phyloP scores from a whole-genome alignment of 495 filamentous ascomycete genomes.

The Aspergillus mulundensis region DNA sequence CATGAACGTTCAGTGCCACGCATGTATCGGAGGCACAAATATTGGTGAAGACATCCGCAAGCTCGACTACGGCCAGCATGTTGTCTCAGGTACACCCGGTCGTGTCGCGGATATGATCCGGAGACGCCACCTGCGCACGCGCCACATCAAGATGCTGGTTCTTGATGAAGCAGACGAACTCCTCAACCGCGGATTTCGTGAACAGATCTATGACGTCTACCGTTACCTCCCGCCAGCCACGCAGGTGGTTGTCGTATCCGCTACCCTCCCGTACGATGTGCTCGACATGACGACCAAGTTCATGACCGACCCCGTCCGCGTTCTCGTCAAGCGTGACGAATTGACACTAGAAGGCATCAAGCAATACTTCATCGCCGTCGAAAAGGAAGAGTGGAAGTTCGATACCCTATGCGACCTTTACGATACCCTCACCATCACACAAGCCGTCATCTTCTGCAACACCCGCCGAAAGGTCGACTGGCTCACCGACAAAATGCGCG shows the following conservation, averaged over 20 bases:
- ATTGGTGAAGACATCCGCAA: constrained; percentile 96
- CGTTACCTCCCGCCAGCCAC: constrained; percentile 93
- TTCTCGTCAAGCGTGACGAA: constrained; percentile 98
- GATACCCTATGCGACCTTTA: constrained; percentile 99
- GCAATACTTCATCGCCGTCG: constrained; percentile 98
- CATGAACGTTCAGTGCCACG: constrained; percentile 99
- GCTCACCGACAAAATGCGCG: constrained; percentile 98
- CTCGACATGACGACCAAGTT: constrained; percentile 99
- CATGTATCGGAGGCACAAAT: constrained; percentile 97
- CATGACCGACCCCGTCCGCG: constrained; percentile 98
- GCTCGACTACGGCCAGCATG: constrained; percentile 93
- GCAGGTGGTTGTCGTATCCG: constrained; percentile 96
- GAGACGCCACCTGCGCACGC: constrained; percentile 86
- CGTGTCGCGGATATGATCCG: constrained; percentile 99
- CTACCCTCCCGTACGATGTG: constrained; percentile 96
- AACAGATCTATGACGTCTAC: constrained; percentile 99
- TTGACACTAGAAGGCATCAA: constrained; percentile 97
- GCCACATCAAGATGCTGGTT: constrained; percentile 98
- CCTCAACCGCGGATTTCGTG: constrained; percentile 88
- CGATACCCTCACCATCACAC: constrained; percentile 97
- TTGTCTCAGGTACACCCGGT: constrained; percentile 93
- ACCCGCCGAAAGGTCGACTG: constrained; percentile 99
- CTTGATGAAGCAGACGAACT: constrained; percentile 96
- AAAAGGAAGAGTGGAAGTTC: constrained; percentile 99
- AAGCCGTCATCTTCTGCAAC: constrained; percentile 99